Evolutionary conservation across 495 filamentous ascomycete species (phyloP).

Genomic region (Trichocladium uniseriatum): DNA sequence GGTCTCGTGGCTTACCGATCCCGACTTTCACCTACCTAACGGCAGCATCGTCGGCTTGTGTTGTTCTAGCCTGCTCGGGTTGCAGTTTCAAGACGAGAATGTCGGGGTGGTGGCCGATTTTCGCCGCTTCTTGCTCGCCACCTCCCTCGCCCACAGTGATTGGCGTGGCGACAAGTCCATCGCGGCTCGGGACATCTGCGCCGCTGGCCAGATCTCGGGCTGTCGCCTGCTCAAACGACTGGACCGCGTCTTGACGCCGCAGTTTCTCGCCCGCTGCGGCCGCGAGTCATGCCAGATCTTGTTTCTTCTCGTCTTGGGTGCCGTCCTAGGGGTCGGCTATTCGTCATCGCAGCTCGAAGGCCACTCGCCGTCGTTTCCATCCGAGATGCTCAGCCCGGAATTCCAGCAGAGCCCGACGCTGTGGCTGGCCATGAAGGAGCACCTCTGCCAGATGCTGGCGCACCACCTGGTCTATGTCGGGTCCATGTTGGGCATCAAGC

Average conservation of each 20-base stretch:
- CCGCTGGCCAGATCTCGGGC: constrained; percentile 19
- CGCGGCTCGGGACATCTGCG: constrained; percentile 5
- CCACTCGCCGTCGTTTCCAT: constrained; percentile 1
- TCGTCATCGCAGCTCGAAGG: neutral
- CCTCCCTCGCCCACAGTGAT: constrained; percentile 19
- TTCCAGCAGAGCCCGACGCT: constrained; percentile 26
- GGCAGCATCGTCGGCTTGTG: constrained; percentile 25
- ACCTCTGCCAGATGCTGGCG: constrained; percentile 29
- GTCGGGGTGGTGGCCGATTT: constrained; percentile 17
- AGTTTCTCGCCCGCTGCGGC: constrained; percentile 14
- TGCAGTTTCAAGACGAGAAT: constrained; percentile 19
- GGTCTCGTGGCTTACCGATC: constrained; percentile 22
- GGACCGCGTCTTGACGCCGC: constrained; percentile 24
- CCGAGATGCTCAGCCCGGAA: constrained; percentile 3
- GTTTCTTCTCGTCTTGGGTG: constrained; percentile 26
- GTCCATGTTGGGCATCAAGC: constrained; percentile 24
- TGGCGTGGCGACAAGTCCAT: constrained; percentile 10
- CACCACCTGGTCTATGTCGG: constrained; percentile 29
- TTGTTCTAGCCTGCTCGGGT: constrained; percentile 22
- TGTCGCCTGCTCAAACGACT: constrained; percentile 21
- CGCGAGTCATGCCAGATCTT: constrained; percentile 19
- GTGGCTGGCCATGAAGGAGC: constrained; percentile 28
- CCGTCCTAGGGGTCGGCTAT: constrained; percentile 20
- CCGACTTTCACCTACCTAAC: constrained; percentile 16
- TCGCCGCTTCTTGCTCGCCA: constrained; percentile 21